phyloP scores from a whole-genome alignment of 208 protist genomes.

The Wallacemonas sp. region DNA sequence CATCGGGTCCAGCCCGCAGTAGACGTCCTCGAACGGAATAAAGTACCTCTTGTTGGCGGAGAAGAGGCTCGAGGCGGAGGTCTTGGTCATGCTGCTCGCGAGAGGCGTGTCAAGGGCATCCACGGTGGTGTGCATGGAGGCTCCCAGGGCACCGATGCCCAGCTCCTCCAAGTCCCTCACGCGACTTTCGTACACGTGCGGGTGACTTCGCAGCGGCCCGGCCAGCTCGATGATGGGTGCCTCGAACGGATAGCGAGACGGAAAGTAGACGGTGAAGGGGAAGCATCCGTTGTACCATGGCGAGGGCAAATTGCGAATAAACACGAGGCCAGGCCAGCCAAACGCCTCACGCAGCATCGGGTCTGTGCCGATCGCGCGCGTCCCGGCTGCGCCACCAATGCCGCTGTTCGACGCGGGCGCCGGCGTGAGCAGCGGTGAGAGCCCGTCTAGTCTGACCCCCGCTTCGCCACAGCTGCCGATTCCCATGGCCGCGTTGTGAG shows the following conservation, averaged over 20 bases:
- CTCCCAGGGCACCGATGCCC: constrained; percentile 7
- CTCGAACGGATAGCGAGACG: constrained; percentile 68
- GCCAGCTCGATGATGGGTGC: constrained; percentile 50
- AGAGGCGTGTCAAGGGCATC: constrained; percentile 9
- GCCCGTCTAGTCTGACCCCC: too few relatives aligned
- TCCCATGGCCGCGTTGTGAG: not conserved
- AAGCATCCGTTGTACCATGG: constrained; percentile 76
- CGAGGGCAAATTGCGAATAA: constrained; percentile 34
- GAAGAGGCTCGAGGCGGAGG: constrained; percentile 4
- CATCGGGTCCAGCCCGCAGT: constrained; percentile 64
- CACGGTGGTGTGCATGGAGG: constrained; percentile 2
- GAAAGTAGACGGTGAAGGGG: constrained; percentile 52
- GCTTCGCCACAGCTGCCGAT: not conserved
- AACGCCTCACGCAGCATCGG: constrained; percentile 18
- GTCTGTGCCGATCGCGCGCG: not conserved
- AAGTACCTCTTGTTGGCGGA: constrained; percentile 15
- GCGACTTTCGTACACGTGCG: constrained; percentile 31
- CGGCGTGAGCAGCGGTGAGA: too few relatives aligned
- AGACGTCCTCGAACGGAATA: constrained; percentile 59
- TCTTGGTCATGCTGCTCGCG: constrained; percentile 15
- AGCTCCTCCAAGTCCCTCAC: constrained; percentile 14
- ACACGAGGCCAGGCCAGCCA: constrained; percentile 52
- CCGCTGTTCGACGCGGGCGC: constrained; percentile 3
- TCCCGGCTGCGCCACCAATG: not conserved
- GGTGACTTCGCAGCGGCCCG: constrained; percentile 51